phyloP scores from a whole-genome alignment of 1,284 basidiomycete genomes.

The Lentinus polychrous region DNA sequence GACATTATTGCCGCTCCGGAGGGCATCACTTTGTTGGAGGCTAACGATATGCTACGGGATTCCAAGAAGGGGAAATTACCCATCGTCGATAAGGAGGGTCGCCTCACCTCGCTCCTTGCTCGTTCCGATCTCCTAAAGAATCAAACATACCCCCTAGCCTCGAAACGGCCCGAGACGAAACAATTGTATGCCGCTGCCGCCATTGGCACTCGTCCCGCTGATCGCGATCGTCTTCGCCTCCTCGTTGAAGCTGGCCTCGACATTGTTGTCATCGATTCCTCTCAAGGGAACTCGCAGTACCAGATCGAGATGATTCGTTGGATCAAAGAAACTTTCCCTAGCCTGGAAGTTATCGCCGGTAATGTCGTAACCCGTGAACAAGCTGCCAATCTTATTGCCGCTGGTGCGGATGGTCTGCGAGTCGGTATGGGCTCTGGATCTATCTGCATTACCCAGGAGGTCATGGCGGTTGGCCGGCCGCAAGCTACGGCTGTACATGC shows the following conservation, averaged over 20 bases:
- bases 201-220: slow-evolving; percentile 87
- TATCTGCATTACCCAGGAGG: slow-evolving; percentile 99
- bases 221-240: slow-evolving; percentile 79
- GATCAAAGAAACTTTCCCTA: slow-evolving; percentile 85
- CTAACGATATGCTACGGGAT: slow-evolving; percentile 91
- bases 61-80: slow-evolving; percentile 99
- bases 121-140: slow-evolving; percentile 98
- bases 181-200: slow-evolving; percentile 98
- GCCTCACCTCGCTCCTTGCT: slow-evolving; percentile 83
- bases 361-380: slow-evolving; percentile 99
- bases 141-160: slow-evolving; percentile 93
- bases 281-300: slow-evolving; percentile 93
- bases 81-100: slow-evolving; percentile 72
- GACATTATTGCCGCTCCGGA: slow-evolving; percentile 76
- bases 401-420: slow-evolving; percentile 91
- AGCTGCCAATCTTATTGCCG: slow-evolving; percentile 89
- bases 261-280: slow-evolving; percentile 93
- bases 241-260: slow-evolving; percentile 95
- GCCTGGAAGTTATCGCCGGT: slow-evolving; percentile 90
- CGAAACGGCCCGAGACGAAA: slow-evolving; percentile 88
- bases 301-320: slow-evolving; percentile 94
- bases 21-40: slow-evolving; percentile 87
- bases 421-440: slow-evolving; percentile 98
- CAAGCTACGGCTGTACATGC: slow-evolving; percentile 96
- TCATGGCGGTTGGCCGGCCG: slow-evolving; percentile 99